Evolutionary conservation across 176 grass and related monocot genomes (phyloP).

Genomic region (Ananas comosus): DNA sequence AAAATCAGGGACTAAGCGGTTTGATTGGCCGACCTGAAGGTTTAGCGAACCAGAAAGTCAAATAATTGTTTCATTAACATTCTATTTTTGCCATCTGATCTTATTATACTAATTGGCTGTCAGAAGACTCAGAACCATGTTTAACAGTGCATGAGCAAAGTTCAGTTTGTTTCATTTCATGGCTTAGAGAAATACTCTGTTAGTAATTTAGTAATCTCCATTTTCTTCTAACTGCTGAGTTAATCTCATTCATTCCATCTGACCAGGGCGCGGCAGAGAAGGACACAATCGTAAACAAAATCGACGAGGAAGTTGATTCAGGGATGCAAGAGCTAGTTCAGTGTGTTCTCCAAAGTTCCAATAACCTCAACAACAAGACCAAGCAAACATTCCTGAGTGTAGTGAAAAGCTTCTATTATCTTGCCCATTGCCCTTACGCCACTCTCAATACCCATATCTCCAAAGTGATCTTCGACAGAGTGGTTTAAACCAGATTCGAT

Average conservation of each 20-base stretch:
- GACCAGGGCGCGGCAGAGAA: neutral
- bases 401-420: constrained; percentile 27
- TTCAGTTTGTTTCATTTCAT: no score
- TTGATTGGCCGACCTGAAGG: no score
- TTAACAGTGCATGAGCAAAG: no score
- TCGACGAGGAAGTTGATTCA: constrained; percentile 8
- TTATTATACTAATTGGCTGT: no score
- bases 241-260: neutral
- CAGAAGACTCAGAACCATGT: no score
- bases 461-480: constrained; percentile 28
- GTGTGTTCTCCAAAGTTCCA: constrained; percentile 4
- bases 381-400: constrained; percentile 25
- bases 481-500: neutral
- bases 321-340: constrained; percentile 21
- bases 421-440: constrained; percentile 20
- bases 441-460: constrained; percentile 27
- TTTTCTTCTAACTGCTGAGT: neutral
- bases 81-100: no score
- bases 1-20: no score
- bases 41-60: no score
- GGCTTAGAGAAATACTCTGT: neutral
- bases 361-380: constrained; percentile 18
- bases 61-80: no score
- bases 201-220: neutral
- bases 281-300: neutral